phyloP scores from a whole-genome alignment of 192 early-diverging fungal genomes.

The Coemansia guatemalensis region DNA sequence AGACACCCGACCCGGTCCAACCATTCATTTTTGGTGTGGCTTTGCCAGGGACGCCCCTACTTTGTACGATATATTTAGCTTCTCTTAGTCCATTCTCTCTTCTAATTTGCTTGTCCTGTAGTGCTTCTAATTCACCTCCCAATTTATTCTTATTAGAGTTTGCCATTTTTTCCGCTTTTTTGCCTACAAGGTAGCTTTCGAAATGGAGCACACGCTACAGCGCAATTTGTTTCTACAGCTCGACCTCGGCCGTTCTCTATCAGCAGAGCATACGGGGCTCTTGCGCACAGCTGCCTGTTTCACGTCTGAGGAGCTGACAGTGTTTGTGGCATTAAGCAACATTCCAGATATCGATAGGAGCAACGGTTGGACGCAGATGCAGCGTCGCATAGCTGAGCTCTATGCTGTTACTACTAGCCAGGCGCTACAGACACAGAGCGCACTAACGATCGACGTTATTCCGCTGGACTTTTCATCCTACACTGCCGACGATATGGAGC shows the following conservation, averaged over 20 bases:
- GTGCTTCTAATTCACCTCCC: not conserved
- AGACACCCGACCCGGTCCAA: not conserved
- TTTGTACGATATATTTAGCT: not conserved
- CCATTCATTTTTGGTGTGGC: not conserved
- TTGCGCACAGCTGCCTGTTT: conserved; percentile 23
- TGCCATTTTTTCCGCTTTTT: not conserved
- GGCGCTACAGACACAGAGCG: conserved; percentile 12
- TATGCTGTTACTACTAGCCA: conserved; percentile 27
- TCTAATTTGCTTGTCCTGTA: not conserved
- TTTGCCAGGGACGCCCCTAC: not conserved
- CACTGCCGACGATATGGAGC: conserved; percentile 37
- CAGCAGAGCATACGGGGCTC: conserved; percentile 14
- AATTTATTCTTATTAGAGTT: not conserved
- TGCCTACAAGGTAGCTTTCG: not conserved
- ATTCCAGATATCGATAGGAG: not conserved
- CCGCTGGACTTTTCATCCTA: conserved; percentile 47
- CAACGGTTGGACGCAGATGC: conserved; percentile 46
- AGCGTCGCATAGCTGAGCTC: conserved; percentile 45
- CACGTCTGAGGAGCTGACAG: conserved; percentile 32
- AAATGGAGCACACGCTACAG: conserved; percentile 18
- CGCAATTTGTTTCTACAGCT: conserved; percentile 32
- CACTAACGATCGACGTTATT: conserved; percentile 23
- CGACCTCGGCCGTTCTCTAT: conserved; percentile 14
- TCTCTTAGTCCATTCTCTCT: not conserved
- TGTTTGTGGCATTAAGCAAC: conserved; percentile 27